Conservation (phyloP, 352 stramenopile species). For the Globisporangium paroecandrum region DNA sequence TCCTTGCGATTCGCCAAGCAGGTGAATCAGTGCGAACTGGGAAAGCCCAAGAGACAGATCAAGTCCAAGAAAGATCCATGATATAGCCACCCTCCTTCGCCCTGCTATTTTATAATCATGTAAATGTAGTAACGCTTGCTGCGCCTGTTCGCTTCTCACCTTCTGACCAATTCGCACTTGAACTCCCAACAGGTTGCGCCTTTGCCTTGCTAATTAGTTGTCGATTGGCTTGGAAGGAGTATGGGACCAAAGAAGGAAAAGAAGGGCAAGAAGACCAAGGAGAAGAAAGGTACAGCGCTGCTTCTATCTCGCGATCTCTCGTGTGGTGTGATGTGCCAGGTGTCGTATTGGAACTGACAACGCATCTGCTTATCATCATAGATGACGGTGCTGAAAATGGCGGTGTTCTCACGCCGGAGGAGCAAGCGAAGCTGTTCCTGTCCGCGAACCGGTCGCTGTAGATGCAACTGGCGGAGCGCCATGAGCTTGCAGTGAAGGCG, state of each 20-base stretch:
- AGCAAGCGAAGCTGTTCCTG: conserved; percentile 83
- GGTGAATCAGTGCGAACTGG: conserved; percentile 97
- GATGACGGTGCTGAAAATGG: conserved; percentile 75
- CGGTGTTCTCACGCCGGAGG: conserved; percentile 67
- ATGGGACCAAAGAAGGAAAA: conserved; percentile 79
- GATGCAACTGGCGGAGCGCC: conserved; percentile 86
- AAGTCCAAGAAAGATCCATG: conserved; percentile 63
- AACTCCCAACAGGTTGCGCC: not conserved
- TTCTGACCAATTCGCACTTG: not conserved
- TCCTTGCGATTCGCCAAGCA: conserved; percentile 96
- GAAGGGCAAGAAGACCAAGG: conserved; percentile 69
- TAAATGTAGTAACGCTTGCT: conserved; percentile 15
- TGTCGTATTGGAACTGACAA: not conserved
- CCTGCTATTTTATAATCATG: conserved; percentile 31
- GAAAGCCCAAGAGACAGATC: conserved; percentile 92
- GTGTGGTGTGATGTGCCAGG: not conserved
- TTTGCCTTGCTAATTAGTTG: not conserved
- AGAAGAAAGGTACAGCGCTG: conserved; percentile 55
- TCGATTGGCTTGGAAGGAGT: not conserved
- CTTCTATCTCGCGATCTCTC: not conserved
- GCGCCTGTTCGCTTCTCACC: conserved; percentile 6
- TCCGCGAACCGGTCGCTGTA: conserved; percentile 84
- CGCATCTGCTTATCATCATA: conserved; percentile 12
- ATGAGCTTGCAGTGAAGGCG: conserved; percentile 82
- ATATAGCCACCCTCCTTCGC: not conserved